Evolutionary conservation across 495 filamentous ascomycete genomes (phyloP).

Genomic region (Daldinia vernicosa): DNA sequence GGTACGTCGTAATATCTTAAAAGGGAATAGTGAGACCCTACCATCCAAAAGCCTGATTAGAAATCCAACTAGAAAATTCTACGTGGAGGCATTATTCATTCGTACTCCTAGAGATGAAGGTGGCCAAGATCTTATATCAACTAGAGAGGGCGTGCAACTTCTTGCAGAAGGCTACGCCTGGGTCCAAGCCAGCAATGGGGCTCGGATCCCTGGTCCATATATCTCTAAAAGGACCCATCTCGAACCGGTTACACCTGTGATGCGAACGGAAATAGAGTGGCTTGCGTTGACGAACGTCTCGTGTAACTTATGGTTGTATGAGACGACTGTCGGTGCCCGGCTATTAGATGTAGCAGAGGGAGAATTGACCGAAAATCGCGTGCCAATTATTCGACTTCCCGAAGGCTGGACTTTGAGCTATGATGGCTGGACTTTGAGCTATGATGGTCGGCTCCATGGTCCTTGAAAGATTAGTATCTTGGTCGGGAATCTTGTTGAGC

Average conservation of each 20-base stretch:
- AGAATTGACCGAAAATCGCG: too few relatives aligned
- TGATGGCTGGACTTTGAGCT: too few relatives aligned
- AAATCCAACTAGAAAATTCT: too few relatives aligned
- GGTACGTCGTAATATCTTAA: conserved; percentile 9
- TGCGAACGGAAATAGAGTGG: not conserved
- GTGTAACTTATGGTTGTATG: too few relatives aligned
- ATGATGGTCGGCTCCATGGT: too few relatives aligned
- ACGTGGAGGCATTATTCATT: not conserved
- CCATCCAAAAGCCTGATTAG: too few relatives aligned
- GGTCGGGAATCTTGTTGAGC: too few relatives aligned
- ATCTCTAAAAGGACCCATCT: not conserved
- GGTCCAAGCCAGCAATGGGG: conserved; percentile 1
- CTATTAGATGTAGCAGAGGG: too few relatives aligned
- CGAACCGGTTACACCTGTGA: not conserved
- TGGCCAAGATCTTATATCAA: conserved; percentile 4
- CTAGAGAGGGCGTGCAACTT: not conserved
- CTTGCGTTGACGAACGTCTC: not conserved
- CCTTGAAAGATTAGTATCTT: too few relatives aligned
- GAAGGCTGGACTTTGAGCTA: too few relatives aligned
- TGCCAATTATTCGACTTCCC: too few relatives aligned
- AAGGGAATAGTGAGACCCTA: not conserved
- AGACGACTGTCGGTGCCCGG: too few relatives aligned
- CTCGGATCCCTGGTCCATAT: not conserved
- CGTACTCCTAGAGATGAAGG: not conserved
- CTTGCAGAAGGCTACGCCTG: conserved; percentile 3